Conservation (phyloP, 768 basidiomycete genomes). For the Scleroderma citrinum region DNA sequence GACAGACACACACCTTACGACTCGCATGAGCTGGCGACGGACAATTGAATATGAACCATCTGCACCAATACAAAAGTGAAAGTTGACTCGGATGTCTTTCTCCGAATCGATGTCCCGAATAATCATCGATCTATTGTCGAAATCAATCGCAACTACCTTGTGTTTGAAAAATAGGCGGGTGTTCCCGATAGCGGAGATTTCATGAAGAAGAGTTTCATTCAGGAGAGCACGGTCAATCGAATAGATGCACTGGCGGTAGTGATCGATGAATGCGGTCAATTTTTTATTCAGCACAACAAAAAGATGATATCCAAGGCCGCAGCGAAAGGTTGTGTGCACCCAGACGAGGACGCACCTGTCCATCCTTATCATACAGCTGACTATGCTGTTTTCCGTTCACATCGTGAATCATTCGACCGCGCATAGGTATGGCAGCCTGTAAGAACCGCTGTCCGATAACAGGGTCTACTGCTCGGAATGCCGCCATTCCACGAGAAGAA, state of each 20-base stretch:
- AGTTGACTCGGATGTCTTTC: constrained; percentile 42
- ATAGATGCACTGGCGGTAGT: constrained; percentile 70
- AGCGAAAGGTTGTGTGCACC: background rate
- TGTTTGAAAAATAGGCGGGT: constrained; percentile 74
- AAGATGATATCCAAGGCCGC: background rate
- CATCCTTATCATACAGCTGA: constrained; percentile 82
- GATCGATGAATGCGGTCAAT: constrained; percentile 20
- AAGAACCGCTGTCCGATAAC: constrained; percentile 65
- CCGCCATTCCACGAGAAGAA: constrained; percentile 88
- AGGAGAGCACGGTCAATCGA: constrained; percentile 87
- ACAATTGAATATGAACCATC: constrained; percentile 94
- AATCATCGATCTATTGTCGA: constrained; percentile 53
- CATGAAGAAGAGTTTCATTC: constrained; percentile 79
- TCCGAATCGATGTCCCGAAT: constrained; percentile 43
- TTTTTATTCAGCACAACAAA: constrained; percentile 13
- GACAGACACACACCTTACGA: constrained; percentile 62
- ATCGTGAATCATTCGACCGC: constrained; percentile 92
- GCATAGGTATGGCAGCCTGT: constrained; percentile 85
- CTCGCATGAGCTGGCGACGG: constrained; percentile 91
- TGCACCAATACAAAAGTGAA: constrained; percentile 84
- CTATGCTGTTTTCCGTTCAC: constrained; percentile 65
- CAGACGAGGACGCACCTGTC: constrained; percentile 56
- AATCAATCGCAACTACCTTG: constrained; percentile 73
- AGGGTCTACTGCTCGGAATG: constrained; percentile 75
- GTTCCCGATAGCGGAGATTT: constrained; percentile 56